Evolutionary conservation across 2,329 filamentous ascomycete genomes (phyloP), one percentile per base, ranked within the genome.

Genomic region (Phaeosphaeriaceae sp.): DNA sequence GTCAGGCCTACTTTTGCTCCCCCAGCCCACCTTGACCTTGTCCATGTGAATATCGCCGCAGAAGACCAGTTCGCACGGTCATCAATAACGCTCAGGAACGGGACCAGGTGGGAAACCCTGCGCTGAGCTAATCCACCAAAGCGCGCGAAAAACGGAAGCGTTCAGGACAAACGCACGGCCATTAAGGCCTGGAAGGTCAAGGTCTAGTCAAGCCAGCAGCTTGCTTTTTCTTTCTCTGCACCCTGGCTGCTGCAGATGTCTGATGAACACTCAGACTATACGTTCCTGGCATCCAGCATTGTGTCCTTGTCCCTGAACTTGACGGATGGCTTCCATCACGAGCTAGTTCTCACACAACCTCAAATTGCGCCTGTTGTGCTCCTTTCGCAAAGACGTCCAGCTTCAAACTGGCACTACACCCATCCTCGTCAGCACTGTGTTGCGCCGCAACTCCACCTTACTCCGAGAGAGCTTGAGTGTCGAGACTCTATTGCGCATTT

Each of bases 141-240:
- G 58, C 51, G 56, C 51, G 56, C 67, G 66, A 66, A 67, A 68
- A 59, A 57, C 69, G 67, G 68, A 69, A 71, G 57, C 58, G 64
- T 63, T 58, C 54, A 56, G 54, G 48, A 58, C 46, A 54, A 17
- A 61, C 48, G 66, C 66, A 67, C 67, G 66, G 66, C 53, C 62
- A 54, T 43, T 29, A 42, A 48, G 54, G 54, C 54, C 48, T 49
- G 45, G 51, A 39, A 52, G 38, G 23, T 13, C 29, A 16, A 42
- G 16, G 40, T 26, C 23, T 6, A 26, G 48, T 48, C 43, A 50
- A 63, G 56, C 56, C 61, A 51, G 46, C 58, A 53, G 53, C 59
- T 60, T 63, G 63, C 66, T 61, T 66, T 63, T 64, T 59, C 57
- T 54, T 64, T 63, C 49, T 49, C 51, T 54, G 56, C 56, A 66